Conservation (phyloP, 805 yeast genomes). For the Komagataella populi region DNA sequence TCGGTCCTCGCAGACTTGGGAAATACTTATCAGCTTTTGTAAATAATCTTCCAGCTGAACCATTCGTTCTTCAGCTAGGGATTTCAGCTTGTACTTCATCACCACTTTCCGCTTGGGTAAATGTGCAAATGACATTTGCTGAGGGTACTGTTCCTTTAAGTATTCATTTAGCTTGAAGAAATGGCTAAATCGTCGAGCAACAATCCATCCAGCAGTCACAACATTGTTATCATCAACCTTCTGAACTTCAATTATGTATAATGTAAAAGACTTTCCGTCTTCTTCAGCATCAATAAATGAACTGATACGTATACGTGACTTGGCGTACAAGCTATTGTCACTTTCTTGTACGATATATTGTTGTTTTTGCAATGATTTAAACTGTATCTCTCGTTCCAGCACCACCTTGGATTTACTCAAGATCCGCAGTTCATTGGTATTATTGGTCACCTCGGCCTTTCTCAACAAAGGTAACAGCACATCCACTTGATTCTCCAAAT, state of each 20-base stretch:
- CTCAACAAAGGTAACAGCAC: slow-evolving; percentile 54
- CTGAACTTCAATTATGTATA: slow-evolving; percentile 69
- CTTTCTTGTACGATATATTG: slow-evolving; percentile 75
- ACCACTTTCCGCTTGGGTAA: slow-evolving; percentile 48
- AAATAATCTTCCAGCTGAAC: slow-evolving; percentile 50
- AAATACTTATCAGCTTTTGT: slow-evolving; percentile 37
- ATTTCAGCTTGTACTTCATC: slow-evolving; percentile 55
- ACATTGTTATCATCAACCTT: slow-evolving; percentile 25
- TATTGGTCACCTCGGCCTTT: slow-evolving; percentile 80
- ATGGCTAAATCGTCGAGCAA: slow-evolving; percentile 82
- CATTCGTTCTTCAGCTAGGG: slow-evolving; percentile 52
- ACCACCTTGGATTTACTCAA: slow-evolving; percentile 54
- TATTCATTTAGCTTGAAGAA: slow-evolving; percentile 61
- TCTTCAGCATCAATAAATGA: slow-evolving; percentile 41
- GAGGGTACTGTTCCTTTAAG: slow-evolving; percentile 36
- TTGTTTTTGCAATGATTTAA: slow-evolving; percentile 63
- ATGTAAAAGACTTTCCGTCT: slow-evolving; percentile 43
- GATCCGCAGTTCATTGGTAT: slow-evolving; percentile 52
- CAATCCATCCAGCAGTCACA: slow-evolving; percentile 73
- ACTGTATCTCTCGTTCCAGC: slow-evolving; percentile 56
- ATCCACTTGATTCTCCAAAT: slow-evolving; percentile 43
- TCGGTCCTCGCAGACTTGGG: slow-evolving; percentile 61
- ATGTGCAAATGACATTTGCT: slow-evolving; percentile 24
- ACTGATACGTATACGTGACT: slow-evolving; percentile 39
- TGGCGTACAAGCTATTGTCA: slow-evolving; percentile 63